Percentiles rank a stretch among this genome's conserved stretches.
Evolutionary conservation across 2,329 filamentous ascomycete genomes (phyloP).

Genomic region (Akanthomyces lecanii): DNA sequence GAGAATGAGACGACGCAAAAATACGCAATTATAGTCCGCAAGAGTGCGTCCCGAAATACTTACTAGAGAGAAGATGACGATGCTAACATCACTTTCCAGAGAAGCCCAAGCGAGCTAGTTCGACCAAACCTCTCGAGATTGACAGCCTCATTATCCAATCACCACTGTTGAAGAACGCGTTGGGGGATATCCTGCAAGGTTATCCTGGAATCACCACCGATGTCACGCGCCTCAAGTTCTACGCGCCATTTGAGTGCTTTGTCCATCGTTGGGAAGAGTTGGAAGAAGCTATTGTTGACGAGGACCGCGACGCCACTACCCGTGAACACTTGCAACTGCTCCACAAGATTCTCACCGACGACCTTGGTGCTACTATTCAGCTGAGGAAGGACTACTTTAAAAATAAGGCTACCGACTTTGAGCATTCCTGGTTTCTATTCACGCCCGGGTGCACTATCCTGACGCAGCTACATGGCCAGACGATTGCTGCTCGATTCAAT

Average conservation of each 20-base stretch:
- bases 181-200: slow-evolving; percentile 50
- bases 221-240: slow-evolving; percentile 58
- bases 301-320: slow-evolving; percentile 33
- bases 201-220: slow-evolving; percentile 58
- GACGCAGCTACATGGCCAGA: slow-evolving; percentile 69
- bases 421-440: slow-evolving; percentile 82
- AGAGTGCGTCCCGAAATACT: slow-evolving; percentile 29
- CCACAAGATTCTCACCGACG: slow-evolving; percentile 56
- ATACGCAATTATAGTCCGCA: slow-evolving; percentile 57
- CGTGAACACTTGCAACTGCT: slow-evolving; percentile 63
- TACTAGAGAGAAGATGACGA: neutral
- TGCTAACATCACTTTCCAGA: slow-evolving; percentile 18
- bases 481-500: slow-evolving; percentile 75
- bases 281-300: slow-evolving; percentile 35
- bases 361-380: slow-evolving; percentile 1
- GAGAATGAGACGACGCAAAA: slow-evolving; percentile 59
- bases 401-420: slow-evolving; percentile 80
- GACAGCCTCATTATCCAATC: slow-evolving; percentile 63
- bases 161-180: slow-evolving; percentile 53
- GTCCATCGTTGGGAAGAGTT: slow-evolving; percentile 61
- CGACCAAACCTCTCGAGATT: slow-evolving; percentile 55
- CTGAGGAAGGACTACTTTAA: slow-evolving; percentile 70
- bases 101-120: slow-evolving; percentile 49
- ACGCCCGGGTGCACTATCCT: slow-evolving; percentile 81
- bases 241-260: slow-evolving; percentile 57